A percentile compares a stretch with the other conserved stretches of the same genome.
Conservation (phyloP, 2,329 filamentous ascomycete species). For the Alternaria consortialis region DNA sequence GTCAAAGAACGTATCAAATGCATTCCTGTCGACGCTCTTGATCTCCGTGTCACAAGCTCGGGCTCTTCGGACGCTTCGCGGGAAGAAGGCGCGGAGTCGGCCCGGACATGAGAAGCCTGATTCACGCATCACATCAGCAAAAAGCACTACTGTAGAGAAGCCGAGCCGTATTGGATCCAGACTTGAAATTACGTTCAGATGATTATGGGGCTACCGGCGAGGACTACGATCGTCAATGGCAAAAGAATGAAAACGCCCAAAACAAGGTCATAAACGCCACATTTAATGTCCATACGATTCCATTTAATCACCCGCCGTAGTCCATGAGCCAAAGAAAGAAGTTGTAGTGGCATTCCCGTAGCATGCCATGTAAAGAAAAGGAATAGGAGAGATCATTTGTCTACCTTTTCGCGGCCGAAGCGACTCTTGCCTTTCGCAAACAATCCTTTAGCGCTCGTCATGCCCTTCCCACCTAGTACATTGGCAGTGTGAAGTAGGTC, state of each 20-base stretch:
- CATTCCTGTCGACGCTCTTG: conserved; percentile 22
- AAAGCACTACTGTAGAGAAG: conserved; percentile 24
- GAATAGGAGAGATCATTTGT: conserved; percentile 68
- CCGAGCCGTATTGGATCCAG: conserved; percentile 4
- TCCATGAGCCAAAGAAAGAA: conserved; percentile 19
- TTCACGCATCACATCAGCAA: conserved; percentile 51
- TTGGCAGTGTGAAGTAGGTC: conserved; percentile 87
- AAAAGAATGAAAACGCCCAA: conserved; percentile 36
- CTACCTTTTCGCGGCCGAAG: conserved; percentile 85
- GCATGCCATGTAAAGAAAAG: conserved; percentile 21
- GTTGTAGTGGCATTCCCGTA: conserved; percentile 18
- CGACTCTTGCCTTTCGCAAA: conserved; percentile 91
- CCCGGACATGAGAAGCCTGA: conserved; percentile 36
- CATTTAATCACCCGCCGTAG: conserved; percentile 21
- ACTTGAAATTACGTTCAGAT: conserved; percentile 40
- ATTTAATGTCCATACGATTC: conserved; percentile 25
- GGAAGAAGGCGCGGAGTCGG: conserved; percentile 40
- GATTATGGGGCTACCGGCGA: conserved; percentile 38
- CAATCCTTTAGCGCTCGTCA: conserved; percentile 87
- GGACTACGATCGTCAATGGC: conserved; percentile 25
- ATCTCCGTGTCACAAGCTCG: conserved; percentile 31
- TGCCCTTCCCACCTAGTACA: conserved; percentile 71
- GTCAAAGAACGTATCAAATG: conserved; percentile 14
- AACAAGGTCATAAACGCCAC: conserved; percentile 21
- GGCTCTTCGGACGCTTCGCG: conserved; percentile 45